A percentile compares a stretch with the other conserved stretches of the same genome.
phyloP scores from a whole-genome alignment of 495 filamentous ascomycete species.

The Penicillium chermesinum region DNA sequence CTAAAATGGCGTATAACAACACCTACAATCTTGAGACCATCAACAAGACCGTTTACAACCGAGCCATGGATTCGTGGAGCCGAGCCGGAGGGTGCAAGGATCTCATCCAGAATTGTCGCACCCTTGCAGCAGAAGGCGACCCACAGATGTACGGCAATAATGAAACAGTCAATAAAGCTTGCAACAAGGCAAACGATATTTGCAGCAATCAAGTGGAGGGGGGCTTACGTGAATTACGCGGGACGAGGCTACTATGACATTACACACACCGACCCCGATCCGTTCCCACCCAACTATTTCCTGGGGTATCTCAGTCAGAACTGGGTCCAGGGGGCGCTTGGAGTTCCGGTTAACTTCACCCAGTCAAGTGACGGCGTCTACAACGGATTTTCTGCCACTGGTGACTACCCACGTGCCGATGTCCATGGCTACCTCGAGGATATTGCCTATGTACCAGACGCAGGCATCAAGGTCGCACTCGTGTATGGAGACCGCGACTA shows the following conservation, averaged over 20 bases:
- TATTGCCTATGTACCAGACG: slow-evolving; percentile 47
- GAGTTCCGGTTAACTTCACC: slow-evolving; percentile 64
- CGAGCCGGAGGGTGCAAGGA: slow-evolving; percentile 58
- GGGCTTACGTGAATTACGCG: slow-evolving; percentile 23
- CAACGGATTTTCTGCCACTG: slow-evolving; percentile 46
- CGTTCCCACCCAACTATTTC: slow-evolving; percentile 60
- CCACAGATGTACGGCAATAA: slow-evolving; percentile 43
- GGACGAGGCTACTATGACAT: slow-evolving; percentile 63
- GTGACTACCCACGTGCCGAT: slow-evolving; percentile 40
- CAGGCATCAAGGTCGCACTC: slow-evolving; percentile 61
- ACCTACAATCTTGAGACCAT: slow-evolving; percentile 67
- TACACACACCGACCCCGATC: slow-evolving; percentile 43
- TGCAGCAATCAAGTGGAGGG: slow-evolving; percentile 39
- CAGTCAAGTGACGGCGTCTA: slow-evolving; percentile 44
- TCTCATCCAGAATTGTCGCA: slow-evolving; percentile 45
- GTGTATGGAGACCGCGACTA: slow-evolving; percentile 63
- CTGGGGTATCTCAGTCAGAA: slow-evolving; percentile 60
- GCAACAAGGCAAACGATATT: slow-evolving; percentile 29
- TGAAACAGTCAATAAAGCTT: slow-evolving; percentile 36
- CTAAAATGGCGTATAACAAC: slow-evolving; percentile 66
- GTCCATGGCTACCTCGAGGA: slow-evolving; percentile 48
- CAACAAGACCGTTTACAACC: slow-evolving; percentile 48
- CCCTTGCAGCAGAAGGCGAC: slow-evolving; percentile 34
- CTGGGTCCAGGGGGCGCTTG: slow-evolving; percentile 58
- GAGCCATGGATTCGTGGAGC: slow-evolving; percentile 43